phyloP scores from a whole-genome alignment of 2,329 filamentous ascomycete species.

The Trichoderma sp. region DNA sequence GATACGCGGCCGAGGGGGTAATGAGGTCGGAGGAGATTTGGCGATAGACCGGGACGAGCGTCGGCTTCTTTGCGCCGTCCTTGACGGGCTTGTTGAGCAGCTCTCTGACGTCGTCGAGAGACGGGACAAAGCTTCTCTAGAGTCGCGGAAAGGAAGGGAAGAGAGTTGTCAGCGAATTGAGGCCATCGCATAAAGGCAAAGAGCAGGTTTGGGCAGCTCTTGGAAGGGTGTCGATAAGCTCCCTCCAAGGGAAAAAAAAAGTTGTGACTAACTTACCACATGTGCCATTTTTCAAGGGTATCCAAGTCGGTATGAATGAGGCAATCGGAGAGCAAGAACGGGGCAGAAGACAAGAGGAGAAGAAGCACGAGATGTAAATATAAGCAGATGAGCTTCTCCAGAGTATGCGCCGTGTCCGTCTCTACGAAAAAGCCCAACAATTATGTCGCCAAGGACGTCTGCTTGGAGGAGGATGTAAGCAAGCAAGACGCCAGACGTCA shows the following conservation, averaged over 20 bases:
- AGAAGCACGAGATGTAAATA: neutral
- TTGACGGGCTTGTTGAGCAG: constrained; percentile 45
- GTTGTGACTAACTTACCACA: constrained; percentile 34
- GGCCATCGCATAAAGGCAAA: neutral
- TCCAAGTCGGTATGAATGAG: neutral
- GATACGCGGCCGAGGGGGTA: constrained; percentile 91
- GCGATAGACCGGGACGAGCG: constrained; percentile 79
- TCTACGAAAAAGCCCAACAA: neutral
- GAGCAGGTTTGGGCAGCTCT: neutral
- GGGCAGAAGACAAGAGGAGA: too few relatives aligned
- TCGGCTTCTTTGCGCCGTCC: constrained; percentile 49
- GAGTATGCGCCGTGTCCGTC: neutral
- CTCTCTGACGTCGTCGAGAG: constrained; percentile 50
- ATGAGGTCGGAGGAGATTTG: constrained; percentile 90
- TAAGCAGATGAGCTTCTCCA: neutral
- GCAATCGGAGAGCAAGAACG: neutral
- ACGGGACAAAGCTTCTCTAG: constrained; percentile 44
- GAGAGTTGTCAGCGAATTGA: constrained; percentile 20
- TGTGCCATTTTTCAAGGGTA: constrained; percentile 36
- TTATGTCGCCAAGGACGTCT: neutral
- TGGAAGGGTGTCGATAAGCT: neutral
- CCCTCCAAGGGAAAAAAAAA: neutral
- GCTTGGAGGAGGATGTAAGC: neutral
- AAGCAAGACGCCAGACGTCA: neutral
- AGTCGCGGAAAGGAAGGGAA: constrained; percentile 37